Evolutionary conservation across 305 asterid species (phyloP), one percentile per base, ranked within the genome.

Genomic region (Plantago rigida): DNA sequence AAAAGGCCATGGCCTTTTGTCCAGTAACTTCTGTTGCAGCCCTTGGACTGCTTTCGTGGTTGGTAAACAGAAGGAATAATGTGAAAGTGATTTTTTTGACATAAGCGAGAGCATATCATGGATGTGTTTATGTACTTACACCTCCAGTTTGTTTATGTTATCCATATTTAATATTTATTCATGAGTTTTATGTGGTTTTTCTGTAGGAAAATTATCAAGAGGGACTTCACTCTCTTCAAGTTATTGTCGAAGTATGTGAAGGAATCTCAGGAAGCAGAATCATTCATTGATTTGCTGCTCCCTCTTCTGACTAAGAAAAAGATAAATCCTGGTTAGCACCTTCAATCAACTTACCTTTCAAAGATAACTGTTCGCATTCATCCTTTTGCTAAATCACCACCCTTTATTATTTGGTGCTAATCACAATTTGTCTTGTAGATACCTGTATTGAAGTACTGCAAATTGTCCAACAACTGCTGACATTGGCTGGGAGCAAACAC

Each of bases 241-340:
- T 74, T 89, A 67, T 78, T 93, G 69, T 70, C 89, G 1, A 76
- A 75, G 72, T 86, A 87, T 68, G 77, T 87, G 48, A 79, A 77
- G 77, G 94, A 84, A 59, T 77, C 88, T 41, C 66, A 73, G 59
- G 79, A 75, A 46, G 97, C 94, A 13, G 68, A 76, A 71, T 71
- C 59, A 63, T 93, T 85, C 81, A 74, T 87, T 46, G 95, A 89
- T 61, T 78, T 87, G 58, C 78, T 93, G 78, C 89, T 93, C 68
- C 92, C 92, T 10, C 68, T 85, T 72, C 78, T 93, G 69, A 69
- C 78, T 54, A 82, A 78, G 88, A 82, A 59, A 78, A 78, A 80
- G 50, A 79, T 62, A 71, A 70, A 79, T 72, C 65, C 76, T 66
- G 99, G 99, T 92, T 71, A 66, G 85, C 58, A 62, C 51, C 55